phyloP scores from a whole-genome alignment of 495 filamentous ascomycete genomes.

The Podospora bellae-mahoneyi region DNA sequence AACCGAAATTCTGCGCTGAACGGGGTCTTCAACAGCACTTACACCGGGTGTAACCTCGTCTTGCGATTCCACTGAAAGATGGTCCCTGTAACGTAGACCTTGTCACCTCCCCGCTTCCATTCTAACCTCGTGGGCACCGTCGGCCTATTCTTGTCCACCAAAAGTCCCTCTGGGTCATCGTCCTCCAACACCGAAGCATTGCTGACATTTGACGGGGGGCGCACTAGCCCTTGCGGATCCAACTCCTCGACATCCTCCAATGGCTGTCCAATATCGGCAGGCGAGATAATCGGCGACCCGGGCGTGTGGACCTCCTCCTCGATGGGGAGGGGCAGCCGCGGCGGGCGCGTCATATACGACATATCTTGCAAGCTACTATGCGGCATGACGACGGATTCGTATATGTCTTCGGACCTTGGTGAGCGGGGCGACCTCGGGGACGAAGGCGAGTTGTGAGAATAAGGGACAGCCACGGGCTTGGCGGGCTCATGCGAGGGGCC shows the following conservation, averaged over 20 bases:
- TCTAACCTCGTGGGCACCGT: constrained; percentile 78
- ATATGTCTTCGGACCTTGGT: constrained; percentile 36
- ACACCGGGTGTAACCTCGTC: constrained; percentile 79
- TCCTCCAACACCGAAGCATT: constrained; percentile 66
- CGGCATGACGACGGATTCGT: constrained; percentile 36
- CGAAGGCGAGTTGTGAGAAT: constrained; percentile 34
- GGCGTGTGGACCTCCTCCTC: constrained; percentile 82
- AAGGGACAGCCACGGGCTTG: constrained; percentile 53
- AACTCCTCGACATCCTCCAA: constrained; percentile 47
- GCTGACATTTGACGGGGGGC: constrained; percentile 61
- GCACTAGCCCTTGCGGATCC: constrained; percentile 44
- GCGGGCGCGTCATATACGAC: constrained; percentile 67
- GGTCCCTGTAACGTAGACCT: constrained; percentile 93
- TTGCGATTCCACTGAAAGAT: constrained; percentile 96
- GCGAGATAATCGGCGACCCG: constrained; percentile 76
- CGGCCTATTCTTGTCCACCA: constrained; percentile 58
- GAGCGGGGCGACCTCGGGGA: constrained; percentile 33
- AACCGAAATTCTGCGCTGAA: background rate
- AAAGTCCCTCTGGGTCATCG: constrained; percentile 76
- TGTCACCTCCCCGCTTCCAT: constrained; percentile 76
- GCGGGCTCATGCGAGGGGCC: constrained; percentile 27
- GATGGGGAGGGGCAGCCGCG: constrained; percentile 85
- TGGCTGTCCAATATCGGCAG: constrained; percentile 55
- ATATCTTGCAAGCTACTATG: constrained; percentile 51
- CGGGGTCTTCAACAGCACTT: constrained; percentile 36